Percentiles rank a stretch among this genome's conserved stretches.
Evolutionary conservation across 2,329 filamentous ascomycete genomes (phyloP).

Genomic region (Aspergillus fischeri): DNA sequence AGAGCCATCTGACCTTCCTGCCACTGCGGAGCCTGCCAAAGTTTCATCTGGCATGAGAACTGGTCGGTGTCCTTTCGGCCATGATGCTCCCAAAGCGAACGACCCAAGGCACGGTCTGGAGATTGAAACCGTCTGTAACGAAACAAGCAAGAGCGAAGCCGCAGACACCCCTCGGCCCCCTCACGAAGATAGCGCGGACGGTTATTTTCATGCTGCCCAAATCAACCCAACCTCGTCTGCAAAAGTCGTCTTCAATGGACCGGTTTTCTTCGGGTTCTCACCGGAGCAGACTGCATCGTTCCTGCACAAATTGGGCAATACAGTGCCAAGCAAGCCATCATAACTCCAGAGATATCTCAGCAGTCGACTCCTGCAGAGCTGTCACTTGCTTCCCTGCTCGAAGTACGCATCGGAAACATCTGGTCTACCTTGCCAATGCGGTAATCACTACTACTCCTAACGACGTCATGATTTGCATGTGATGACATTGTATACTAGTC

Average conservation of each 20-base stretch:
- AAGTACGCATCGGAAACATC: not conserved
- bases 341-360: not conserved
- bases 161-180: conserved; percentile 2
- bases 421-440: not conserved
- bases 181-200: conserved; percentile 3
- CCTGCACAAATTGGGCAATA: conserved; percentile 54
- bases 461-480: not conserved
- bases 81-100: conserved; percentile 18
- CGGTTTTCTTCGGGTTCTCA: conserved; percentile 89
- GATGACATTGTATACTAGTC: not conserved
- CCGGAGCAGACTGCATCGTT: conserved; percentile 76
- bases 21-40: conserved; percentile 8
- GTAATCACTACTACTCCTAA: not conserved
- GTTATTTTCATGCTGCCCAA: conserved; percentile 3
- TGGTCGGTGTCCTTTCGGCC: conserved; percentile 35
- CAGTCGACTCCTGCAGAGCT: not conserved
- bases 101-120: conserved; percentile 6
- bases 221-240: conserved; percentile 35
- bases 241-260: conserved; percentile 84
- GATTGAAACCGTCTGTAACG: conserved; percentile 13
- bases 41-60: conserved; percentile 14
- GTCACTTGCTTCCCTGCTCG: too few relatives aligned
- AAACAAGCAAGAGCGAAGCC: conserved; percentile 6
- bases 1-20: conserved; percentile 7
- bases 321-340: conserved; percentile 8